Conservation (phyloP, 176 grass and related monocot genomes). For the Hyparrhenia diplandra region DNA sequence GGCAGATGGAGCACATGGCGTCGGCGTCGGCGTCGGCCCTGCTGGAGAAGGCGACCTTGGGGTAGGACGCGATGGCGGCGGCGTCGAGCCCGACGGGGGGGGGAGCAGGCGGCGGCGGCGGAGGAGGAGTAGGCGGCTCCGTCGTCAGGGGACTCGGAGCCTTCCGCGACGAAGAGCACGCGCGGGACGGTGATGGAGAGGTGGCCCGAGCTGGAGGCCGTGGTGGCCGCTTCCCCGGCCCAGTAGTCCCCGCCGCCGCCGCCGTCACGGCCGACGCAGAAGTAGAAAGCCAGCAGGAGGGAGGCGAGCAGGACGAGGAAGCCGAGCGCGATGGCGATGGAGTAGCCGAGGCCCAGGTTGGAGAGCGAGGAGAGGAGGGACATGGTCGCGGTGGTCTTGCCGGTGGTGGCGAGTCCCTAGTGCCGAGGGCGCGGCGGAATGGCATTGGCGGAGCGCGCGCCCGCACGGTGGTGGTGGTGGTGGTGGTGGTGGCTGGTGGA, state of each 20-base stretch:
- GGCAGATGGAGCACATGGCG: slow-evolving; percentile 69
- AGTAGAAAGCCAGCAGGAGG: slow-evolving; percentile 39
- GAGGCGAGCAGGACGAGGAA: slow-evolving; percentile 53
- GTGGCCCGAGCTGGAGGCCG: slow-evolving; percentile 38
- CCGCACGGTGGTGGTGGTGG: slow-evolving; percentile 4
- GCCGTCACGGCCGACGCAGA: slow-evolving; percentile 41
- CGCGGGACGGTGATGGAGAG: slow-evolving; percentile 51
- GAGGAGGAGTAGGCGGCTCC: not conserved
- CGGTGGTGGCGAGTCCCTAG: slow-evolving; percentile 10
- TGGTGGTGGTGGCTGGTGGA: too few relatives aligned
- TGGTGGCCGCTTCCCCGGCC: slow-evolving; percentile 11
- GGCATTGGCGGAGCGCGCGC: slow-evolving; percentile 37
- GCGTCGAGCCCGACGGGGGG: slow-evolving; percentile 50
- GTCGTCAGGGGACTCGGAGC: slow-evolving; percentile 44
- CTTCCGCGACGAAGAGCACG: slow-evolving; percentile 79
- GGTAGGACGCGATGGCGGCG: slow-evolving; percentile 62
- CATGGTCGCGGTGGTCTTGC: not conserved
- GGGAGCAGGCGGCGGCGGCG: slow-evolving; percentile 11
- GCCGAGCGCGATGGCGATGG: slow-evolving; percentile 61
- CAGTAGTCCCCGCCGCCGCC: not conserved
- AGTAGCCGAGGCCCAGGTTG: slow-evolving; percentile 53
- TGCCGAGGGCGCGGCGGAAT: slow-evolving; percentile 17
- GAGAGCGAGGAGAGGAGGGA: slow-evolving; percentile 44
- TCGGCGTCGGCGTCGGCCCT: slow-evolving; percentile 21
- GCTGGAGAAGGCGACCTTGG: slow-evolving; percentile 54